Conservation (phyloP, 2,329 filamentous ascomycete genomes). For the Apiospora malaysiana region DNA sequence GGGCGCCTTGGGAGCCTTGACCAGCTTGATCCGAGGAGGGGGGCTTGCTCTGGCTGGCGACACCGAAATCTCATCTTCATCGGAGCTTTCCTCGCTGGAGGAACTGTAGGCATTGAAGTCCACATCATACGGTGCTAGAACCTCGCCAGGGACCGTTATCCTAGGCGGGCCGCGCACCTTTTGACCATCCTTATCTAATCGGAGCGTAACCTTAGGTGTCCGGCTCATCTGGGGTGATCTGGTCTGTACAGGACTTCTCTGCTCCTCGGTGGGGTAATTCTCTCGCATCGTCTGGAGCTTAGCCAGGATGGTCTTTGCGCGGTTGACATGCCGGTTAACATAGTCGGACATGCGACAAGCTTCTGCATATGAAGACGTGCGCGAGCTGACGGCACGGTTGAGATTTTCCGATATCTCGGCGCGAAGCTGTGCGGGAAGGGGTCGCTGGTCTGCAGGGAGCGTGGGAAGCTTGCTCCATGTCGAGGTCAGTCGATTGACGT, state of each 20-base stretch:
- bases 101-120: constrained; percentile 65
- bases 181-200: constrained; percentile 51
- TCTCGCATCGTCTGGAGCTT: constrained; percentile 67
- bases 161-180: constrained; percentile 57
- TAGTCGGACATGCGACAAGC: constrained; percentile 68
- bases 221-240: constrained; percentile 61
- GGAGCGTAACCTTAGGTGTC: constrained; percentile 52
- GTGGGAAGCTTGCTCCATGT: constrained; percentile 62
- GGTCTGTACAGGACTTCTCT: constrained; percentile 56
- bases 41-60: constrained; percentile 44
- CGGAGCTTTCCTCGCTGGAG: constrained; percentile 58
- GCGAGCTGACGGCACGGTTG: constrained; percentile 58
- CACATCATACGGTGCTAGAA: constrained; percentile 68
- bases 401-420: constrained; percentile 66
- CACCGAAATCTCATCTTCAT: constrained; percentile 53
- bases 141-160: constrained; percentile 70
- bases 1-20: constrained; percentile 53
- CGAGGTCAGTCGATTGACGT: constrained; percentile 61
- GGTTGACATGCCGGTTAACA: constrained; percentile 65
- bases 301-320: constrained; percentile 62
- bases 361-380: constrained; percentile 66
- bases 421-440: constrained; percentile 57
- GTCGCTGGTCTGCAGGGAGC: constrained; percentile 53
- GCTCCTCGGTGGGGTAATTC: constrained; percentile 61
- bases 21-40: constrained; percentile 56